phyloP scores from a whole-genome alignment of 2,329 filamentous ascomycete genomes.

The Cytospora piceicola region DNA sequence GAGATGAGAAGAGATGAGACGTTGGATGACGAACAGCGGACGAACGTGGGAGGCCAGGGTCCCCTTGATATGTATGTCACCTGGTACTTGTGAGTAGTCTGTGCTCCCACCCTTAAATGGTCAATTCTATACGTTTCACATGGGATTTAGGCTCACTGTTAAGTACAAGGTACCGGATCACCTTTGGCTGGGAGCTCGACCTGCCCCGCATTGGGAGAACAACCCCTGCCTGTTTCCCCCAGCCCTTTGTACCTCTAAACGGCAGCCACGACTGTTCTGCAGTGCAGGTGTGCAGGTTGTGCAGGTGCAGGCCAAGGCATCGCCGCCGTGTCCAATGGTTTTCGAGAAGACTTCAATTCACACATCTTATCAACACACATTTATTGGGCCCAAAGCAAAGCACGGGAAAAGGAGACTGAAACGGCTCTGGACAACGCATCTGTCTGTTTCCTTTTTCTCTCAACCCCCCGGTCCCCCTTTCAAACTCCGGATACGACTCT shows the following conservation, averaged over 20 bases:
- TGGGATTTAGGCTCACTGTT: neutral
- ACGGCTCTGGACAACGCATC: constrained; percentile 17
- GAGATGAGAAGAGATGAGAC: no score
- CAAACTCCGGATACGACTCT: neutral
- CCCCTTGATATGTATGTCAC: neutral
- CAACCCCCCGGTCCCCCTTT: constrained; percentile 6
- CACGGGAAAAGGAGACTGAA: constrained; percentile 4
- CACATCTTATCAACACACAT: constrained; percentile 19
- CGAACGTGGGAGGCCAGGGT: no score
- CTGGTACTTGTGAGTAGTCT: neutral
- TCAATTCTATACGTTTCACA: no score
- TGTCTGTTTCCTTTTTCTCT: constrained; percentile 9
- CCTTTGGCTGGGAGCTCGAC: neutral
- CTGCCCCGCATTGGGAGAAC: constrained; percentile 10
- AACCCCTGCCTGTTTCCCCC: neutral
- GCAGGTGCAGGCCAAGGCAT: constrained; percentile 26
- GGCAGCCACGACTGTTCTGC: constrained; percentile 32
- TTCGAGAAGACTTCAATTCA: constrained; percentile 12
- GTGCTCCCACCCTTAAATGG: neutral
- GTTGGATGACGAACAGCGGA: neutral
- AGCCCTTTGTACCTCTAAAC: constrained; percentile 26
- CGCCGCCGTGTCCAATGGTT: constrained; percentile 24
- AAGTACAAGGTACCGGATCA: neutral
- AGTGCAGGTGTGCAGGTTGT: no score
- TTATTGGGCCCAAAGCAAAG: neutral